Evolutionary conservation across 768 basidiomycete species (phyloP), one percentile per base, ranked within the genome.

Genomic region (Symmetrospora coprosmae): DNA sequence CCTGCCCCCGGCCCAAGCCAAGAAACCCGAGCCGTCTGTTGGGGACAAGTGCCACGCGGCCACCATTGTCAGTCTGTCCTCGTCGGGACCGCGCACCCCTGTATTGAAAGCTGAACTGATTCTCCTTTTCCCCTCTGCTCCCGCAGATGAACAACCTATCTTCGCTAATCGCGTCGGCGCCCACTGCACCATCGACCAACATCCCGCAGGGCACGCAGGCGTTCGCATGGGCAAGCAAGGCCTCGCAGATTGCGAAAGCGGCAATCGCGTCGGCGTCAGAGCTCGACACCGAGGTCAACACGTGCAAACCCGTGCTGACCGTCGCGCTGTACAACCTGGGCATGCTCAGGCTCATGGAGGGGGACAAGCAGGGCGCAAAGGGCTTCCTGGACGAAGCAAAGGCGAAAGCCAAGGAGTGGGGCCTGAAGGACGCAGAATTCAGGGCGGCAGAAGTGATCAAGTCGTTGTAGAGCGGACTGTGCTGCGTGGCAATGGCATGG

Each of bases 111-210:
- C n/a, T 4, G 13, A 4, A 27, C 50, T 47, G 14, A 49, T 2
- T 4, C 19, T 49, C 37, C 37, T 33, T 30, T 45, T 16, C 49
- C 47, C 8, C n/a, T n/a, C n/a, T n/a, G n/a, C n/a, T n/a, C n/a
- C n/a, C n/a, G n/a, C 45, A 64, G 35, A 66, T 66, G 65, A 66
- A 67, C 38, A 67, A 67, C 48, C 56, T 67, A 13, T 53, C 60
- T 21, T 63, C 66, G n/a, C 50, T 65, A 11, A 52, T 67, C 19
- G 65, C 65, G 23, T 49, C 58, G n/a, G 9, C 45, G 14, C 55
- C 60, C 11, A 45, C n/a, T 14, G 37, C 47, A 9, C 55, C 55
- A 28, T 58, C 55, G 11, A 41, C 30, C 25, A 60, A 66, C 35
- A 51, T 65, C 16, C 23, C 19, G 11, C 55, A 63, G 49, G 61